A percentile compares a stretch with the other conserved stretches of the same genome.
Conservation (phyloP, 495 filamentous ascomycete genomes). For the Penicillium steckii region DNA sequence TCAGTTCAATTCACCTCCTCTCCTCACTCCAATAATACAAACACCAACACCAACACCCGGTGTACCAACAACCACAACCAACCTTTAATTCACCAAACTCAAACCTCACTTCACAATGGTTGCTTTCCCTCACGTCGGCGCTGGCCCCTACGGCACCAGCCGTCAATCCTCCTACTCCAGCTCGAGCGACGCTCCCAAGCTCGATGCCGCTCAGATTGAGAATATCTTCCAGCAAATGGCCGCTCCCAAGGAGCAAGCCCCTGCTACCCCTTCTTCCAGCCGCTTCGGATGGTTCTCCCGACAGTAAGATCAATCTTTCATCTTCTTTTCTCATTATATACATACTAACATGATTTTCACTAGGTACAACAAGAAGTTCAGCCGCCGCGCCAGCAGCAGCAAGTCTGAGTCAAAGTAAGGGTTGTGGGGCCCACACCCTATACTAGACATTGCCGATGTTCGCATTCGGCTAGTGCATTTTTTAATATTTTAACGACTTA, state of each 20-base stretch:
- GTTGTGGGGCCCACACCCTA: not conserved
- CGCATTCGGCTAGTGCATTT: not conserved
- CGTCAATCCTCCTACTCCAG: not conserved
- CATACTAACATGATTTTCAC: not conserved
- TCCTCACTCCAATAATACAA: conserved; percentile 4
- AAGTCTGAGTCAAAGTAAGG: not conserved
- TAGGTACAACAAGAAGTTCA: not conserved
- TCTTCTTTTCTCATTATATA: not conserved
- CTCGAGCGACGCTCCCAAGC: not conserved
- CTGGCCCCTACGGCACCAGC: conserved; percentile 7
- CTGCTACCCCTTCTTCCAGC: not conserved
- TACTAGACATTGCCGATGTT: not conserved
- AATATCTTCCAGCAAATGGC: conserved; percentile 2
- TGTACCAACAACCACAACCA: not conserved
- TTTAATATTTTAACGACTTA: not conserved
- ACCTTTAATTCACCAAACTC: not conserved
- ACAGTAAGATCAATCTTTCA: conserved; percentile 2
- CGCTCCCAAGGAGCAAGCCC: not conserved
- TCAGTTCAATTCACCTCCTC: conserved; percentile 3
- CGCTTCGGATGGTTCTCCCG: conserved; percentile 1
- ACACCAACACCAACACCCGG: not conserved
- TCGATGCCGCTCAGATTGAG: conserved; percentile 2
- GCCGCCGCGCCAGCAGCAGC: not conserved
- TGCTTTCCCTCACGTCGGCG: conserved; percentile 1
- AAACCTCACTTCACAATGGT: conserved; percentile 1